These are phyloP conservation scores for Boletus rufocinnamomeus DNA, from an alignment of 768 basidiomycete genomes.

Conservation along the genomic window DNA sequence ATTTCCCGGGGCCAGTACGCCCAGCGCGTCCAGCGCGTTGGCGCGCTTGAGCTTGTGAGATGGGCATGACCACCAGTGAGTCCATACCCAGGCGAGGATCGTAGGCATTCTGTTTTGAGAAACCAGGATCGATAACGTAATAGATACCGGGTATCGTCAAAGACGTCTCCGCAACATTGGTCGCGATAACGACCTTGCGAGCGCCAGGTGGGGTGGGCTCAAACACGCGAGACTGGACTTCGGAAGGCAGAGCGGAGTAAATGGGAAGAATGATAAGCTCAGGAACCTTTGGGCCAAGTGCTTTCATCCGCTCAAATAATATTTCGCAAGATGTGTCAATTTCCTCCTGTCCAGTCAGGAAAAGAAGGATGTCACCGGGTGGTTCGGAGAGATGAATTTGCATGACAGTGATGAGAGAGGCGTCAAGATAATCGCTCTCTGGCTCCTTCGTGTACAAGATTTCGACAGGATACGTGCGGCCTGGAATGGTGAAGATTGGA, in stretches of 20 bases:
- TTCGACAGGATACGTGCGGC: conserved; percentile 98
- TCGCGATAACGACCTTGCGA: conserved; percentile 99
- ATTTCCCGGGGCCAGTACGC: conserved; percentile 97
- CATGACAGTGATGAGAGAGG: conserved; percentile 98
- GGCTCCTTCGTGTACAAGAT: conserved; percentile 99
- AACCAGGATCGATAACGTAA: conserved; percentile 98
- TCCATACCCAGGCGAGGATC: conserved; percentile 98
- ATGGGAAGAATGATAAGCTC: conserved; percentile 96
- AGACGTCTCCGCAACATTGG: conserved; percentile 98
- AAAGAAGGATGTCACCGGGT: conserved; percentile 92
- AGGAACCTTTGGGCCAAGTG: conserved; percentile 96
- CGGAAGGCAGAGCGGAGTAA: conserved; percentile 96
- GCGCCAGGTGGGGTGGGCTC: conserved; percentile 97
- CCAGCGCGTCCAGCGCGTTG: conserved; percentile 97
- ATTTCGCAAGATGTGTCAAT: conserved; percentile 98
- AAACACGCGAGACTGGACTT: conserved; percentile 97
- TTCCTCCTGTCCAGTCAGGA: conserved; percentile 98
- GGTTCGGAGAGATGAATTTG: conserved; percentile 99
- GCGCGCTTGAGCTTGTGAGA: conserved; percentile 96
- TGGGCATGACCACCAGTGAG: conserved; percentile 97
- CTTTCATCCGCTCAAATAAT: conserved; percentile 97
- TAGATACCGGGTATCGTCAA: conserved; percentile 98
- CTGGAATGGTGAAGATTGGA: conserved; percentile 99
- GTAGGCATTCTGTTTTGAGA: conserved; percentile 98
- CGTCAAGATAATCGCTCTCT: conserved; percentile 95